phyloP scores from a whole-genome alignment of 805 yeast genomes.

The Ogataea minuta region DNA sequence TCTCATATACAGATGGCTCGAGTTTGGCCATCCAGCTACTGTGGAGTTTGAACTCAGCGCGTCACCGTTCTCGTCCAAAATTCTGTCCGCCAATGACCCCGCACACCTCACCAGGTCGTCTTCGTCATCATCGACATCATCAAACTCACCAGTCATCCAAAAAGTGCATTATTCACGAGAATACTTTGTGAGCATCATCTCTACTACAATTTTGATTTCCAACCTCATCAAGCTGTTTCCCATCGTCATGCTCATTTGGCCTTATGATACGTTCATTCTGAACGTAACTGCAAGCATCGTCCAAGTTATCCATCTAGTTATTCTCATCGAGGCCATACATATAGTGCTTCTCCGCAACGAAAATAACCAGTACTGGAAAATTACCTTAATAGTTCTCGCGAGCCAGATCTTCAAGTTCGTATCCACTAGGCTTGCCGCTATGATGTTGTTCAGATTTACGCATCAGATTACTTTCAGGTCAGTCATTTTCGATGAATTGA shows the following conservation, averaged over 20 bases:
- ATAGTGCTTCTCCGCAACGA: constrained; percentile 29
- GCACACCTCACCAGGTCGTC: constrained; percentile 5
- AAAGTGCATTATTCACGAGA: constrained; percentile 36
- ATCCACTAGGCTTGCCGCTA: constrained; percentile 22
- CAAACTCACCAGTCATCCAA: constrained; percentile 11
- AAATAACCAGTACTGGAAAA: constrained; percentile 31
- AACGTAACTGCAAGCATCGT: constrained; percentile 34
- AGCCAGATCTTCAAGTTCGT: constrained; percentile 25
- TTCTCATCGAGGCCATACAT: constrained; percentile 34
- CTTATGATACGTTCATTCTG: constrained; percentile 76
- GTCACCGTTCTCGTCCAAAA: constrained; percentile 7
- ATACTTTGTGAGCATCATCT: constrained; percentile 42
- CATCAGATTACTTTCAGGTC: constrained; percentile 21
- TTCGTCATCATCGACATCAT: constrained; percentile 13
- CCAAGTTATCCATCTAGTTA: constrained; percentile 31
- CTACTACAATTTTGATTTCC: constrained; percentile 71
- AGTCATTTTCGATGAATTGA: constrained; percentile 26
- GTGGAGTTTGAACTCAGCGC: constrained; percentile 19
- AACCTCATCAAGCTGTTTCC: constrained; percentile 84
- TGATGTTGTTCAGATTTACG: constrained; percentile 21
- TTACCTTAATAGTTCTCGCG: constrained; percentile 25
- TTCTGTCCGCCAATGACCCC: constrained; percentile 1
- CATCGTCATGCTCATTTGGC: constrained; percentile 93
- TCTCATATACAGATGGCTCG: constrained; percentile 32
- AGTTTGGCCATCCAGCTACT: constrained; percentile 30